Base-by-base conservation (phyloP, 1,284 basidiomycete genomes). In the Caloboletus firmus region DNA sequence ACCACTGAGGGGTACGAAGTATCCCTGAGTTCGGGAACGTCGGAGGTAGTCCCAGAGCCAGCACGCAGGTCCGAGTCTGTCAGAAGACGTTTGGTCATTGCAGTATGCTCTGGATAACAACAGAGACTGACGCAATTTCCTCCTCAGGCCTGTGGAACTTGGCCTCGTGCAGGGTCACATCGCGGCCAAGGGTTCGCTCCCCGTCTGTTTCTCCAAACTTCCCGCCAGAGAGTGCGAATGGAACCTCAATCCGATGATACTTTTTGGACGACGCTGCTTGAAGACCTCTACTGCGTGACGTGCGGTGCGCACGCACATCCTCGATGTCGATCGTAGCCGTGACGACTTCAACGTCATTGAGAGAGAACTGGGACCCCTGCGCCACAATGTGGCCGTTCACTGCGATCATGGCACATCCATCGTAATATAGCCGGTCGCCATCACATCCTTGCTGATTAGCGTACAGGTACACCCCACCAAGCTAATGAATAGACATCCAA, bases 41-140 rank as follows among this genome's bases (percentile, higher is more conserved):
- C 96, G 82, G 37, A 99, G 82, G 66, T 99, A 99, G 72, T 99
- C 97, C 97, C 96, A 99, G 9, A 99, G 79, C 96, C 96, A 99
- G 69, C 96, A 99, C 5, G 96, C 97, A 1, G 96, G 96, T 6
- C 96, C 97, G 3, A 98, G 78, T 2, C 94, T 97, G 34, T 51
- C 42, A 12, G 48, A 36, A 24, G n/a, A 62, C 39, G 59, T 57
- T 36, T 22, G 57, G 24, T 47, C 17, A 17, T 31, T 4, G 15
- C 17, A n/a, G 11, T 20, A 10, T 18, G 11, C 26, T 24, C 5
- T 50, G 28, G 30, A 42, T 47, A 41, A 34, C 9, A 32, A 5
- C 4, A 43, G 32, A 49, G 15, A 46, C 92, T 66, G 62, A 95
- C 93, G 96, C 95, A 59, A 99, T 98, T 74, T 99, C 97, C 71